Evolutionary conservation across 2,329 filamentous ascomycete species (phyloP).

Genomic region (Neofusicoccum cordaticola): DNA sequence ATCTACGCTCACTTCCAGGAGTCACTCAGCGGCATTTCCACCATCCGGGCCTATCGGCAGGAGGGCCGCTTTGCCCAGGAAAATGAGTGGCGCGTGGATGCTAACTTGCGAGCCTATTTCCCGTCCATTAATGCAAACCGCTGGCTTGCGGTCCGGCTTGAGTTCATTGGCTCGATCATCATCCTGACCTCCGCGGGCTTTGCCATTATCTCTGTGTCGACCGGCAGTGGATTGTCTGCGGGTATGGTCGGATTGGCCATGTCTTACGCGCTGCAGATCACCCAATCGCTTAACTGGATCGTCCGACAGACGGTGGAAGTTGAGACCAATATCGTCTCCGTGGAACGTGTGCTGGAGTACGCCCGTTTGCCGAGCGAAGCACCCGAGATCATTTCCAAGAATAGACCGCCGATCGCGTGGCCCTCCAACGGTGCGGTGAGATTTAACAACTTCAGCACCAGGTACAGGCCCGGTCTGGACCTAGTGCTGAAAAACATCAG

Average conservation of each 20-base stretch:
- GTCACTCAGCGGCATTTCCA: slow-evolving; percentile 87
- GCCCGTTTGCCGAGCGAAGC: slow-evolving; percentile 87
- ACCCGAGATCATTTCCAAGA: slow-evolving; percentile 85
- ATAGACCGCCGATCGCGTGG: slow-evolving; percentile 85
- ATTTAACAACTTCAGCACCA: slow-evolving; percentile 91
- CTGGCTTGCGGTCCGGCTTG: slow-evolving; percentile 91
- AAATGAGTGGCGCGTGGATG: slow-evolving; percentile 96
- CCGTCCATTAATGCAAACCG: slow-evolving; percentile 86
- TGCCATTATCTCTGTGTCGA: slow-evolving; percentile 74
- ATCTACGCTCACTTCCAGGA: slow-evolving; percentile 99
- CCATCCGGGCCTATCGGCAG: slow-evolving; percentile 92
- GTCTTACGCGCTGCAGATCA: slow-evolving; percentile 97
- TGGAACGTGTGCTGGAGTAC: slow-evolving; percentile 96
- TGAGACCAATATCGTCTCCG: slow-evolving; percentile 99
- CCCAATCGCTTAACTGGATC: slow-evolving; percentile 97
- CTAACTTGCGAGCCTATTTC: slow-evolving; percentile 91
- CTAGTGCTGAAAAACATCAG: slow-evolving; percentile 91
- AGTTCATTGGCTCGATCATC: slow-evolving; percentile 92
- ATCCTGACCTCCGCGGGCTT: slow-evolving; percentile 85
- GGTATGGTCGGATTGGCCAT: slow-evolving; percentile 89
- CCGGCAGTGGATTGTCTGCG: slow-evolving; percentile 59
- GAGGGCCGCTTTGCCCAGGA: slow-evolving; percentile 83
- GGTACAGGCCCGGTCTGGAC: slow-evolving; percentile 86
- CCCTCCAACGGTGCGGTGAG: slow-evolving; percentile 82
- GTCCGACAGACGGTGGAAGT: slow-evolving; percentile 98